phyloP scores from a whole-genome alignment of 2,329 filamentous ascomycete genomes.

The Ascochyta fabae region DNA sequence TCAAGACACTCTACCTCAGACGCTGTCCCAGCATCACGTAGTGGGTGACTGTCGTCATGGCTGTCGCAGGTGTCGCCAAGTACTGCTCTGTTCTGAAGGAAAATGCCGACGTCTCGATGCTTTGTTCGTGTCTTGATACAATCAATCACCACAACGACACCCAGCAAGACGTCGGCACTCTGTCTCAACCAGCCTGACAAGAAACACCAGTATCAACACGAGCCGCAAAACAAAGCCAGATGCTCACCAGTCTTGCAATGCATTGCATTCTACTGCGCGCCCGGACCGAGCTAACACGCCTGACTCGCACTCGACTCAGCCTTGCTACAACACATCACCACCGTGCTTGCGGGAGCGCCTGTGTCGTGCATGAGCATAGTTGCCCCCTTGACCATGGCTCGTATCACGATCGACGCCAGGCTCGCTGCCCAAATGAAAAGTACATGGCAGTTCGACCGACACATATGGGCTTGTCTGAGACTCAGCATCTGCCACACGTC shows the following conservation, averaged over 20 bases:
- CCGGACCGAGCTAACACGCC: neutral
- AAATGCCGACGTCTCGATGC: neutral
- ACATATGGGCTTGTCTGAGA: too few relatives aligned
- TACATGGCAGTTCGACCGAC: too few relatives aligned
- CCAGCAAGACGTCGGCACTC: neutral
- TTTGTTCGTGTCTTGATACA: constrained; percentile 1
- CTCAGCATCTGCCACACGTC: too few relatives aligned
- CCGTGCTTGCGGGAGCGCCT: too few relatives aligned
- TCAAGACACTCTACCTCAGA: constrained; percentile 6
- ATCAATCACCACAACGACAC: neutral
- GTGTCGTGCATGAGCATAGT: too few relatives aligned
- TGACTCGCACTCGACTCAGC: neutral
- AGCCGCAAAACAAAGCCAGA: neutral
- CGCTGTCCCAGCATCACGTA: neutral
- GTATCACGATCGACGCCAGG: too few relatives aligned
- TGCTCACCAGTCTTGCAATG: neutral
- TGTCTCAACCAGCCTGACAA: constrained; percentile 1
- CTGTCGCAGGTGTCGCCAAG: neutral
- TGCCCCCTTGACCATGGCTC: too few relatives aligned
- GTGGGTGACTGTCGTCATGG: neutral
- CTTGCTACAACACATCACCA: too few relatives aligned
- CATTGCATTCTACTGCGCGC: neutral
- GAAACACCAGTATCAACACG: neutral
- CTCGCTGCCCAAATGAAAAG: too few relatives aligned
- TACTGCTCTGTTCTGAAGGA: neutral